A percentile compares a stretch with the other conserved stretches of the same genome.
Conservation (phyloP, 1,139 yeast genomes). For the Sugiyamaella japonica region DNA sequence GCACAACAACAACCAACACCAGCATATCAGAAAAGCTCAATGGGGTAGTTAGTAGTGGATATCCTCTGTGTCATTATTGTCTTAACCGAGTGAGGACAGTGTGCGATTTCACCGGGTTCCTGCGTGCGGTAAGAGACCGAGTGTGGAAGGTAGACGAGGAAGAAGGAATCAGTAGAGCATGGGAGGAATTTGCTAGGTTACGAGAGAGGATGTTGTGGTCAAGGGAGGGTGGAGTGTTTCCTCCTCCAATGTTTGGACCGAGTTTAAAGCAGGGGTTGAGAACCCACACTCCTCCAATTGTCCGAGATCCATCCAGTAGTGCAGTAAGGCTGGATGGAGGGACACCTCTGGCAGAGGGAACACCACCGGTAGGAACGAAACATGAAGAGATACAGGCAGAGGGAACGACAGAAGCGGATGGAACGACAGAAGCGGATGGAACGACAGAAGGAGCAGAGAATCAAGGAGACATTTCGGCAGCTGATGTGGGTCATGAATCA, state of each 20-base stretch:
- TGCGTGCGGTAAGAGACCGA: slow-evolving; percentile 61
- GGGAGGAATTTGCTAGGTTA: slow-evolving; percentile 58
- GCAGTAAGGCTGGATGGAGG: no score
- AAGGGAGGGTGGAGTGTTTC: slow-evolving; percentile 58
- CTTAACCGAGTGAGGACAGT: slow-evolving; percentile 73
- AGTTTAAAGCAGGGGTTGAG: slow-evolving; percentile 1
- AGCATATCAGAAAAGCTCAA: slow-evolving; percentile 2
- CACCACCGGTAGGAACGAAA: not conserved
- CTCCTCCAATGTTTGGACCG: slow-evolving; percentile 20
- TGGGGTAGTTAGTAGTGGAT: slow-evolving; percentile 35
- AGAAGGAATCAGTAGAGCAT: slow-evolving; percentile 45
- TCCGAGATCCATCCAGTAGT: not conserved
- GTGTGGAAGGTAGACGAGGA: slow-evolving; percentile 52
- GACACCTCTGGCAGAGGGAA: not conserved
- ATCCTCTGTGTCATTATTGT: slow-evolving; percentile 86
- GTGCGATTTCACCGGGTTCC: slow-evolving; percentile 74
- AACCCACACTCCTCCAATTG: slow-evolving; percentile 2
- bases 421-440: not conserved
- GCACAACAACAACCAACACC: slow-evolving; percentile 10
- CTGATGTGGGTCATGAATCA: no score
- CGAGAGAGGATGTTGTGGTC: slow-evolving; percentile 76
- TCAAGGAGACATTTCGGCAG: no score
- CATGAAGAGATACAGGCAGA: no score
- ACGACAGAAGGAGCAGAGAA: not conserved
- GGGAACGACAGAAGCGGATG: not conserved